A percentile compares a stretch with the other conserved stretches of the same genome.
Conservation (phyloP, 768 basidiomycete genomes). For the Hortiboletus campestris region DNA sequence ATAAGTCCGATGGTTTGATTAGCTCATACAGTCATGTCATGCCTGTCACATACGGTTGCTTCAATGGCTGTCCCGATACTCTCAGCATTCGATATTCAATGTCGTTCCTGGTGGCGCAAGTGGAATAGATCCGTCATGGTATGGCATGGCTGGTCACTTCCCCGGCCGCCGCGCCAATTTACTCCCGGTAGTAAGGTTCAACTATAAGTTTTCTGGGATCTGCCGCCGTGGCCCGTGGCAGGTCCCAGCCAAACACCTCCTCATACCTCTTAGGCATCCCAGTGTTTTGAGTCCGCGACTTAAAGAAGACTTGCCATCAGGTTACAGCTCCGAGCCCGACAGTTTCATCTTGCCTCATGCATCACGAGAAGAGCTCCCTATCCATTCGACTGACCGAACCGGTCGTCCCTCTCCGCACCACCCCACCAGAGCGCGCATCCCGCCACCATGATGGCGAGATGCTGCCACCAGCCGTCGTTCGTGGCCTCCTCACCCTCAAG, state of each 20-base stretch:
- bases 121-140: too few relatives aligned
- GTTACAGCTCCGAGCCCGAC: neutral
- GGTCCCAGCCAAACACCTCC: neutral
- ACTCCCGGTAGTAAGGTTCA: neutral
- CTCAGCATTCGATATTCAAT: too few relatives aligned
- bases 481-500: conserved; percentile 63
- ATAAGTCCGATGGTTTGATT: too few relatives aligned
- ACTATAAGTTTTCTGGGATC: neutral
- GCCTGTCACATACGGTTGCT: too few relatives aligned
- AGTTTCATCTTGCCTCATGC: conserved; percentile 4
- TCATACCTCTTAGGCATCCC: neutral
- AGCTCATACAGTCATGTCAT: too few relatives aligned
- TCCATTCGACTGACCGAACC: conserved; percentile 68
- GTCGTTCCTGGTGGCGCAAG: too few relatives aligned
- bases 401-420: conserved; percentile 61
- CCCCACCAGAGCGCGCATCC: conserved; percentile 33
- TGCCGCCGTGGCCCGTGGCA: neutral
- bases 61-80: too few relatives aligned
- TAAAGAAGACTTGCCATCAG: neutral
- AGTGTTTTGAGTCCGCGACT: neutral
- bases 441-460: conserved; percentile 27
- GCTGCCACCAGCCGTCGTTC: conserved; percentile 59
- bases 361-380: conserved; percentile 41
- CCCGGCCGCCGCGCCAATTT: neutral
- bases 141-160: neutral